These are phyloP conservation scores for Gnaphalium uliginosum DNA, from an alignment of 129 eudicot genomes.

Conservation along the genomic window DNA sequence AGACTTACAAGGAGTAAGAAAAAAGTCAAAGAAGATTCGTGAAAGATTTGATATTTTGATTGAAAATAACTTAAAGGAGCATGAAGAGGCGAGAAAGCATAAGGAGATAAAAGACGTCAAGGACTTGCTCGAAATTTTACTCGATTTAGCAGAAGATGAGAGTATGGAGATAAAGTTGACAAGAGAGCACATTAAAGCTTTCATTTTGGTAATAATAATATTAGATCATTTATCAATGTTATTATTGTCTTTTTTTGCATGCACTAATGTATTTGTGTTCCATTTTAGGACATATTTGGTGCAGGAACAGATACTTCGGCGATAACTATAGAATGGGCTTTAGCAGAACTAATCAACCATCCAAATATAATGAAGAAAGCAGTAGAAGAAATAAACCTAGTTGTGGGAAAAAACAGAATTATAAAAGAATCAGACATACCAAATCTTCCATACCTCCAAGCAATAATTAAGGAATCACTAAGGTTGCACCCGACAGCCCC, in stretches of 20 bases:
- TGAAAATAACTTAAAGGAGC: not conserved
- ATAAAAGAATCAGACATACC: not conserved
- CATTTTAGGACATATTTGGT: not conserved
- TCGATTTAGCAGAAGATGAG: not conserved
- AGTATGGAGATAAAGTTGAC: conserved; percentile 1
- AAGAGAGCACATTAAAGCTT: conserved; percentile 5
- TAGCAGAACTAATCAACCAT: not conserved
- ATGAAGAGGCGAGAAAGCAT: not conserved
- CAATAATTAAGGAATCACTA: not conserved
- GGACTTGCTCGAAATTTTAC: not conserved
- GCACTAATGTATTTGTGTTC: not conserved
- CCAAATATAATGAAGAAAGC: not conserved
- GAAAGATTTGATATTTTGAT: not conserved
- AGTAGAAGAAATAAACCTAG: not conserved
- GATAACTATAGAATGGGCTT: not conserved
- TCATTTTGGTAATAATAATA: not conserved
- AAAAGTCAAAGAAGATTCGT: not conserved
- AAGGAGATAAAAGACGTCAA: not conserved
- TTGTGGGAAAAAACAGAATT: not conserved
- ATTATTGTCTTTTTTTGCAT: not conserved
- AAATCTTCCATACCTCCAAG: conserved; percentile 5
- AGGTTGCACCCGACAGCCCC: conserved; percentile 1
- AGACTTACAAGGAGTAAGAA: not conserved
- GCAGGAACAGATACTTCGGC: not conserved
- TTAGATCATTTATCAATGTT: not conserved